A percentile compares a stretch with the other conserved stretches of the same genome.
Evolutionary conservation across 176 grass and related monocot species (phyloP).

Genomic region (Elymus sibiricus): DNA sequence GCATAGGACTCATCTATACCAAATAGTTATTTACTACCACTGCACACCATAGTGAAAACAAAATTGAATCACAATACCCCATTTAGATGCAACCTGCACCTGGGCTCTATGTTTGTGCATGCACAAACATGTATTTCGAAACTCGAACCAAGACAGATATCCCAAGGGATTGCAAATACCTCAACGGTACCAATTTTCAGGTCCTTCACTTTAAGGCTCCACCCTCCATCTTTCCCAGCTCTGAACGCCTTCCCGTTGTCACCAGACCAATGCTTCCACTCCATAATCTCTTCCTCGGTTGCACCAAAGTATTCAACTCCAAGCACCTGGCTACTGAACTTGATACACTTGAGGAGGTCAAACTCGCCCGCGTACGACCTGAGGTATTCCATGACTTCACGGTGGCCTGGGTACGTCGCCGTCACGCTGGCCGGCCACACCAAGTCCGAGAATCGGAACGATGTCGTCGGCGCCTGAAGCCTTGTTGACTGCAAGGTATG

Average conservation of each 20-base stretch:
- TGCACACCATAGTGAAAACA: not conserved
- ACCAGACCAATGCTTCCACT: constrained; percentile 71
- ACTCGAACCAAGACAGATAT: not conserved
- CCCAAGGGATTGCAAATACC: constrained; percentile 29
- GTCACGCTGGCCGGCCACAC: constrained; percentile 54
- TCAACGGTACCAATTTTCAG: constrained; percentile 35
- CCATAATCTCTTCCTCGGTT: constrained; percentile 53
- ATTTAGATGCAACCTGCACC: not conserved
- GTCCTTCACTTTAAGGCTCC: constrained; percentile 65
- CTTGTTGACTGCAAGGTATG: constrained; percentile 69
- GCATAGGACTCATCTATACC: not conserved
- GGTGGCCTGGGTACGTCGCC: constrained; percentile 47
- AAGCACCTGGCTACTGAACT: constrained; percentile 68
- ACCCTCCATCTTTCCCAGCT: constrained; percentile 32
- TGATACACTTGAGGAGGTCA: constrained; percentile 58
- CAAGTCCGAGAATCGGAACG: constrained; percentile 68
- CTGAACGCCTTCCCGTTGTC: constrained; percentile 65
- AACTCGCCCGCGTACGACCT: constrained; percentile 54
- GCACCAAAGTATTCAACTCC: constrained; percentile 64
- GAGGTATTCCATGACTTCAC: constrained; percentile 70
- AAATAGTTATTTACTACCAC: not conserved
- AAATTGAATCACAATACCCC: not conserved
- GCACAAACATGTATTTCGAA: not conserved
- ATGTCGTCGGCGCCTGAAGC: constrained; percentile 53
- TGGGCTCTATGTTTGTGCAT: not conserved